Evolutionary conservation across 2,329 filamentous ascomycete species (phyloP), one percentile per base, ranked within the genome.

Genomic region (Penicillium sumatraense): DNA sequence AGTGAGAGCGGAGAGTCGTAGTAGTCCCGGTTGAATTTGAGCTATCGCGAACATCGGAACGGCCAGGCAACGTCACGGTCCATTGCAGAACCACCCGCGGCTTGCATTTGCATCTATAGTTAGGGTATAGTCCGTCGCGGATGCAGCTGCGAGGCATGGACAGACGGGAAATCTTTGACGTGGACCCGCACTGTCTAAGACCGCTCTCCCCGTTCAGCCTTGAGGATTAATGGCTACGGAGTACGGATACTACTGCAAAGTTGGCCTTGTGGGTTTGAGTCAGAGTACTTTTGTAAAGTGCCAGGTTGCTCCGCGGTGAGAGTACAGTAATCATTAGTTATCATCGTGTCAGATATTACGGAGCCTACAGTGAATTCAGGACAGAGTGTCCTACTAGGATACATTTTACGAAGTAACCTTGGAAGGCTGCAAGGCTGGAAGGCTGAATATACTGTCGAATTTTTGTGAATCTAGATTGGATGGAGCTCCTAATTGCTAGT

Each of bases 151-250:
- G 50, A 35, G 38, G 47, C 46, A 46, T 52, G 33, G 29, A 44
- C 33, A 23, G 42, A 54, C 42, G 35, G 21, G 24, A 51, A 50
- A 18, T 51, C 48, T 53, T 44, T 57, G 53, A 57, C 46, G 50
- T 50, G 55, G 61, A 57, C 50, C 60, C 53, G 31, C 57, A 10
- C 40, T 58, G 55, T 55, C 57, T 59, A 45, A 60, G 54, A 63
- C 57, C 49, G 24, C 23, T 14, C 10, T 14, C 21, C 24, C 16
- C 13, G 23, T 16, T 14, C 40, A 23, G 31, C 14, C 20, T 14
- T 33, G 48, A 53, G 52, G 42, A 42, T 49, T 29, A 49, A 42
- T 42, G 24, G 23, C 23, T 44, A 16, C n/a, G n/a, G n/a, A n/a
- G n/a, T n/a, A n/a, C n/a, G n/a, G n/a, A n/a, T n/a, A n/a, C n/a